Base-by-base conservation (phyloP, 805 yeast genomes). In the Ogataea trehalophila region DNA sequence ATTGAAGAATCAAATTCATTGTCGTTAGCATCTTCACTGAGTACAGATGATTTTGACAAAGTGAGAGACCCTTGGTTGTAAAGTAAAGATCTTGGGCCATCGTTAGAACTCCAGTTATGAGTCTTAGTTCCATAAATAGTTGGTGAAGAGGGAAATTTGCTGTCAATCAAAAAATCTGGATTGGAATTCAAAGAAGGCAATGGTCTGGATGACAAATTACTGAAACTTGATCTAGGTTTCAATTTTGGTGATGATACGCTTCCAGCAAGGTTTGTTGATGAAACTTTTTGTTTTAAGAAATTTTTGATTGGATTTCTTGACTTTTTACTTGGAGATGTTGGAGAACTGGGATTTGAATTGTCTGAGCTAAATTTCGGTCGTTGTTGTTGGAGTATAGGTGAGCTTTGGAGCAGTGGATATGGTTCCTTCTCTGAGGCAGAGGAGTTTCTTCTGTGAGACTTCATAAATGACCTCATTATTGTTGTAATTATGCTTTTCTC, bases 61-160 rank as follows among this genome's bases (percentile, higher is more conserved):
- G 31, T 26, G 31, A 26, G 31, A 26, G 31, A 9, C 13, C 45
- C 53, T 11, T 33, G 33, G 17, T 37, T 41, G 37, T 45, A 44
- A 18, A 44, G n/a, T 36, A 54, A 43, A n/a, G 59, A 53, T 16
- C 51, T 37, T 2, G 61, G 58, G 16, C 54, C 46, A 38, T 55
- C 56, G 37, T 51, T 45, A 3, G 57, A 43, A 37, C 53, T 49
- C 69, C 69, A 65, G 42, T 59, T 54, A 50, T 65, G 67, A 1
- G 61, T 54, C 41, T 56, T 58, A 3, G 66, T 64, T 2, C 69
- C 69, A 43, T 53, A 54, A 2, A 65, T 65, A 0, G 69, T 64
- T 4, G 62, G 56, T 6, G 56, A 15, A 13, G 61, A 44, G 5
- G 55, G 46, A 6, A 17, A 31, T 1, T 42, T 22, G 8, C 20